These are phyloP conservation scores for Petunia secreta DNA, from an alignment of 257 asterid species.

Conservation along the genomic window DNA sequence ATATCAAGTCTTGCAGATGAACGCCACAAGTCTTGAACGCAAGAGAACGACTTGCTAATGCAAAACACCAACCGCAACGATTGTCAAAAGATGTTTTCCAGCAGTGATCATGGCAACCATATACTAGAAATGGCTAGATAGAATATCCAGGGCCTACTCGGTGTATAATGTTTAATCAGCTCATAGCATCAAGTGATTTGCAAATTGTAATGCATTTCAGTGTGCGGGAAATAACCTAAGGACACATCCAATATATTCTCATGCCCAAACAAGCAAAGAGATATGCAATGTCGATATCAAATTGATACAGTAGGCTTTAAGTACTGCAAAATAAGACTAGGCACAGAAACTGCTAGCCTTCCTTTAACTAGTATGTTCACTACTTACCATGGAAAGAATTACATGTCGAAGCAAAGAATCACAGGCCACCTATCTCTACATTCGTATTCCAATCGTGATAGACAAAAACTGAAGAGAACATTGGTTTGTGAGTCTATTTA, in stretches of 20 bases:
- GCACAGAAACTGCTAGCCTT: slow-evolving; percentile 5
- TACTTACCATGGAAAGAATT: slow-evolving; percentile 18
- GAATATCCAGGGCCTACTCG: too few species aligned
- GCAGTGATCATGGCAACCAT: too few species aligned
- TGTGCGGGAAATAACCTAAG: neutral
- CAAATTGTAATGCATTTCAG: slow-evolving; percentile 7
- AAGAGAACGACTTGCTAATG: too few species aligned
- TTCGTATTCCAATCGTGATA: neutral
- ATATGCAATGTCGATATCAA: slow-evolving; percentile 11
- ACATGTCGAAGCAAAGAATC: slow-evolving; percentile 36
- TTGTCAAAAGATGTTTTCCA: too few species aligned
- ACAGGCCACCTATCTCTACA: slow-evolving; percentile 27
- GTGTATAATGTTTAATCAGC: neutral
- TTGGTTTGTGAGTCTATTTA: slow-evolving; percentile 44
- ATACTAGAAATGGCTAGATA: too few species aligned
- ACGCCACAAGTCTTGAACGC: too few species aligned
- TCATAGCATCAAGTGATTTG: neutral
- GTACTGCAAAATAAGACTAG: neutral
- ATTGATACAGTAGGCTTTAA: neutral
- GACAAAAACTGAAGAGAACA: neutral
- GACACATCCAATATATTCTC: slow-evolving; percentile 1
- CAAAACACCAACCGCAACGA: too few species aligned
- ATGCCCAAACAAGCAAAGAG: neutral
- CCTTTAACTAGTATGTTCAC: neutral
- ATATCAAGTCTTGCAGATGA: too few species aligned